Base-by-base conservation (phyloP, 2,329 filamentous ascomycete genomes). In the Aplosporella prunicola region DNA sequence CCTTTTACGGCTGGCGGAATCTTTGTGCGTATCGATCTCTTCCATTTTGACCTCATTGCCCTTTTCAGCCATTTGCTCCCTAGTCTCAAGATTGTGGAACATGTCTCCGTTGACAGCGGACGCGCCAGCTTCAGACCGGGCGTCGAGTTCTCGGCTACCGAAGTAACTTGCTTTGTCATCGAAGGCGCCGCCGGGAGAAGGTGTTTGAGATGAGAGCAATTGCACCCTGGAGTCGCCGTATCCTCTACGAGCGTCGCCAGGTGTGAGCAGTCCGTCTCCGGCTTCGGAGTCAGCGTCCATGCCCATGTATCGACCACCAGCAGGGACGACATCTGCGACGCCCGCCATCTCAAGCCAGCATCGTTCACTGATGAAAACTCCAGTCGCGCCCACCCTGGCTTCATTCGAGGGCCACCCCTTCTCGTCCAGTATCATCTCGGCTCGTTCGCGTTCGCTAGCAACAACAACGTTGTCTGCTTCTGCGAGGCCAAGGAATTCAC, bases 81-180 rank as follows among this genome's bases (percentile, higher is more conserved):
- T 77, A 5, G 89, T 95, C 49, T 96, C 89, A 6, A 96, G 71
- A 51, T 95, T 94, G 53, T 87, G 85, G 71, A 98, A 98, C 89
- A 98, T 94, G 57, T 98, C 91, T 6, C 91, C 88, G 36, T 76
- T 83, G 55, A 94, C 82, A 5, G 85, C 87, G n/a, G 89, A 95
- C 2, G 74, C 82, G 4, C 88, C 89, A 6, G 89, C 88, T 35
- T 98, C 91, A 20, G 91, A 96, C 28, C 87, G 85, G 6, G 79
- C 69, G 55, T 98, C 91, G 8, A 82, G 58, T 41, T 93, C 87
- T 34, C 80, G 72, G 48, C 70, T 78, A 36, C 81, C 82, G 51
- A 95, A 95, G 56, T 94, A 95, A 15, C 79, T 82, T 43, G 79
- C 74, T 57, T 87, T 86, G 58, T 95, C 88, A 42, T 82, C 74